phyloP scores from a whole-genome alignment of 805 yeast genomes.

The Starmerella riodocensis region DNA sequence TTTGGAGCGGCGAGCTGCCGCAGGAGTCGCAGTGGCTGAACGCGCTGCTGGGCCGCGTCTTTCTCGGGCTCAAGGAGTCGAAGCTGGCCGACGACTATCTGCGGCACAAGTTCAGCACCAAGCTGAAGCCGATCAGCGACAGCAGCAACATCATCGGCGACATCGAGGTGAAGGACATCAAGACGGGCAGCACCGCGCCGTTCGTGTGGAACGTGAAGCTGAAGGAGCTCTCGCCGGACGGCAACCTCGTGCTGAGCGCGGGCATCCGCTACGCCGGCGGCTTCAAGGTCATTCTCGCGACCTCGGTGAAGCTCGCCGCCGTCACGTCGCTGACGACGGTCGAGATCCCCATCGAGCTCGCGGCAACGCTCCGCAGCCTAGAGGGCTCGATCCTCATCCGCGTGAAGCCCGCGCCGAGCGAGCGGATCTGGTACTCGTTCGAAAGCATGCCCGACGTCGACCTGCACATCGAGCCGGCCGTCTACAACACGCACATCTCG shows the following conservation, averaged over 20 bases:
- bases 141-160: constrained; percentile 85
- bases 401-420: constrained; percentile 82
- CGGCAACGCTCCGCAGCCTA: constrained; percentile 51
- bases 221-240: constrained; percentile 63
- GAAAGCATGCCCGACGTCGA: constrained; percentile 64
- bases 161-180: constrained; percentile 55
- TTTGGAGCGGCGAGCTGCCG: constrained; percentile 75
- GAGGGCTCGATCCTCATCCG: constrained; percentile 60
- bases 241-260: constrained; percentile 49
- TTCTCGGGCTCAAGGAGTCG: constrained; percentile 63
- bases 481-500: constrained; percentile 68
- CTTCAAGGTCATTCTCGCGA: constrained; percentile 62
- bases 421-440: constrained; percentile 82
- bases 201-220: constrained; percentile 60
- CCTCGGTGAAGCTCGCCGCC: constrained; percentile 62
- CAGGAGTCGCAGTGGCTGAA: constrained; percentile 80
- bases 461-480: constrained; percentile 76
- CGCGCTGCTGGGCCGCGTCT: constrained; percentile 72
- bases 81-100: constrained; percentile 47
- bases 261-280: constrained; percentile 62
- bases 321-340: constrained; percentile 61
- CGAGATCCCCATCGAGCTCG: constrained; percentile 61
- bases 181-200: constrained; percentile 74
- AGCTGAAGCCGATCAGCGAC: constrained; percentile 48
- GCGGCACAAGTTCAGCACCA: constrained; percentile 48